Percentiles rank a stretch among this genome's conserved stretches.
Conservation (phyloP, 352 stramenopile species). For the Globisporangium iwayamae region DNA sequence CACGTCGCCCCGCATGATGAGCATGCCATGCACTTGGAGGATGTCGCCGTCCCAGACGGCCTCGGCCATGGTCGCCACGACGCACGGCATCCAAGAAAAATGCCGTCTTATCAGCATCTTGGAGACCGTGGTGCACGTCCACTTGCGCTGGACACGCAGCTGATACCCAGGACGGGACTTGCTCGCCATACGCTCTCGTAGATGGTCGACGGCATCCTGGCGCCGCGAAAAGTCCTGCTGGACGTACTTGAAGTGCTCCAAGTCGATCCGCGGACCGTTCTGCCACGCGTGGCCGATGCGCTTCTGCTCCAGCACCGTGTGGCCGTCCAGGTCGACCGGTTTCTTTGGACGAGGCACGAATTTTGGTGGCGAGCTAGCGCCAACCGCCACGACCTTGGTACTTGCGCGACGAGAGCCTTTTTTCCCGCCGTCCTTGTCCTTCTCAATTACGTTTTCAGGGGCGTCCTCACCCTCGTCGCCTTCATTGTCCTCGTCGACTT, state of each 20-base stretch:
- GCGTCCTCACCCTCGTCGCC: slow-evolving; percentile 4
- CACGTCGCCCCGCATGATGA: slow-evolving; percentile 47
- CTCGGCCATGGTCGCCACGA: slow-evolving; percentile 54
- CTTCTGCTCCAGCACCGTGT: slow-evolving; percentile 50
- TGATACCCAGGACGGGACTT: slow-evolving; percentile 67
- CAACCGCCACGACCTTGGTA: slow-evolving; percentile 27
- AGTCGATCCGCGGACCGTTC: slow-evolving; percentile 57
- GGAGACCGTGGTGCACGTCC: slow-evolving; percentile 42
- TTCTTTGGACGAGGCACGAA: slow-evolving; percentile 20
- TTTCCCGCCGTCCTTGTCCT: slow-evolving; percentile 4
- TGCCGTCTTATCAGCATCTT: slow-evolving; percentile 55
- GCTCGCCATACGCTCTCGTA: slow-evolving; percentile 51
- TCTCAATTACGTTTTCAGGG: not conserved
- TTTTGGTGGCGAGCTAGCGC: slow-evolving; percentile 12
- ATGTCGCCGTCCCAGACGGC: slow-evolving; percentile 79
- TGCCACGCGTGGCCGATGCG: slow-evolving; percentile 57
- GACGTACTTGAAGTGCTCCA: slow-evolving; percentile 67
- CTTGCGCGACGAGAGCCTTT: slow-evolving; percentile 3
- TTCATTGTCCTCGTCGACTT: slow-evolving; percentile 18
- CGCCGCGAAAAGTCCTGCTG: slow-evolving; percentile 61
- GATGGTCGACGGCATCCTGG: slow-evolving; percentile 45
- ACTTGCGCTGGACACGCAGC: slow-evolving; percentile 48
- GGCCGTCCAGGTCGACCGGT: slow-evolving; percentile 23
- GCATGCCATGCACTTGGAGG: slow-evolving; percentile 56
- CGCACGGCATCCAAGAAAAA: slow-evolving; percentile 64